Base-by-base conservation (phyloP, 495 filamentous ascomycete genomes). In the Pseudomonodictys pantanalensis region DNA sequence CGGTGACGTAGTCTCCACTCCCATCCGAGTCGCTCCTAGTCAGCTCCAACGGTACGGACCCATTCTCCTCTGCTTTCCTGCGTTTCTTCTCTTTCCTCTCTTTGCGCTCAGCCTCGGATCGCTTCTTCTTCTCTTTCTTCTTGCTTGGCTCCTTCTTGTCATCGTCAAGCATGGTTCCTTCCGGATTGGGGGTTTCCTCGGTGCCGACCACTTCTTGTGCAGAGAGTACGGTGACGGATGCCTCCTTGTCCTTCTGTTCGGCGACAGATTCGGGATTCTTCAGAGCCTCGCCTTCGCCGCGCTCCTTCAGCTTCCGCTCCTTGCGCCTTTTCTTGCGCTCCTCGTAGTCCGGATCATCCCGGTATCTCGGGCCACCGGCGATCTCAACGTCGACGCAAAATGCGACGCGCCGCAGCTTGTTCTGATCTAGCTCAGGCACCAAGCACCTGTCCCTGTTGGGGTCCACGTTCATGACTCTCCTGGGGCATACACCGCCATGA, bases 321-420 rank as follows among this genome's bases (percentile, higher is more conserved):
- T 87, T 72, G 32, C 70, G 71, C 76, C 85, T 76, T 46, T 82
- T 79, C 52, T 71, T 73, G 54, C 72, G 74, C 42, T 72, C 74
- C 22, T 68, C 60, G 56, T 66, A 46, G 26, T 68, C 57, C 22
- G 74, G 71, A 22, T 79, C 79, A 9, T 84, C 81, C 20, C 55
- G 69, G 60, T 87, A 81, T 39, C 72, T 67, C 18, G 85, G 81
- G 29, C 81, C 69, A 0, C 83, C 83, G n/a, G 93, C 92, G 67
- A 98, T 93, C 74, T 98, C 93, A 11, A 98, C 93, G 71, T 98
- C 93, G 3, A 98, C 93, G 63, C 88, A 95, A 66, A 98, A 98
- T 1, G 91, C 88, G 1, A 98, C 93, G 30, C 89, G 80, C 20
- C 91, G 81, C 29, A 98, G 73, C 60, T 93, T 95, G 17, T 81